These are phyloP conservation scores for Aureobasidium sp. DNA, from an alignment of 2,329 filamentous ascomycete species.

Conservation along the genomic window DNA sequence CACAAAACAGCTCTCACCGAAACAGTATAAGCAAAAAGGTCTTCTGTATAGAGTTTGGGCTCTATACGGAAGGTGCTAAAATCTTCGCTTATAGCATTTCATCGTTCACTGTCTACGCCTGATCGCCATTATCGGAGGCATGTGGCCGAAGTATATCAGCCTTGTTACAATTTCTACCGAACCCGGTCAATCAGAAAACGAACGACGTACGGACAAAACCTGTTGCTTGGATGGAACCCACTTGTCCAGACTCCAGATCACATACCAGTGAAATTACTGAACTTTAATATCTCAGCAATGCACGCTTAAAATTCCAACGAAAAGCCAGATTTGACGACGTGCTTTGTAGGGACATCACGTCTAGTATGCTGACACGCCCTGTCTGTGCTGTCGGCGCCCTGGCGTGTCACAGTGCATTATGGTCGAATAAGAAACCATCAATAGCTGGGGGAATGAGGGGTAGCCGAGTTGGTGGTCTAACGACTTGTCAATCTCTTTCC, in stretches of 20 bases:
- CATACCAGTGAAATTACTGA: neutral
- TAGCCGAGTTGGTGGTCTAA: neutral
- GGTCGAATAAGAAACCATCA: neutral
- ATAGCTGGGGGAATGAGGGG: constrained; percentile 2
- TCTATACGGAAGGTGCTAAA: constrained; percentile 3
- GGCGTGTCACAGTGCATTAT: neutral
- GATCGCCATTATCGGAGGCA: neutral
- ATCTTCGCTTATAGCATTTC: constrained; percentile 1
- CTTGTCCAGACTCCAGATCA: neutral
- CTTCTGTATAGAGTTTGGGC: neutral
- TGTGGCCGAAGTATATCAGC: neutral
- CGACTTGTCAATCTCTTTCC: neutral
- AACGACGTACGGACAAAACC: neutral
- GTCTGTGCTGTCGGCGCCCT: neutral
- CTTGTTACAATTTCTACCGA: constrained; percentile 7
- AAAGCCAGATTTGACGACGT: neutral
- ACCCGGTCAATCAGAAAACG: neutral
- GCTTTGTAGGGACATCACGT: neutral
- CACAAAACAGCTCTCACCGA: neutral
- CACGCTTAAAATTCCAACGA: neutral
- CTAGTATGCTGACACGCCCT: neutral
- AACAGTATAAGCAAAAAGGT: neutral
- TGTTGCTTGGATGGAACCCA: neutral
- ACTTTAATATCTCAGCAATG: neutral
- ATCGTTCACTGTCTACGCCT: neutral